A percentile compares a stretch with the other conserved stretches of the same genome.
Conservation (phyloP, 1,139 yeast genomes). For the Zygotorulaspora mrakii region DNA sequence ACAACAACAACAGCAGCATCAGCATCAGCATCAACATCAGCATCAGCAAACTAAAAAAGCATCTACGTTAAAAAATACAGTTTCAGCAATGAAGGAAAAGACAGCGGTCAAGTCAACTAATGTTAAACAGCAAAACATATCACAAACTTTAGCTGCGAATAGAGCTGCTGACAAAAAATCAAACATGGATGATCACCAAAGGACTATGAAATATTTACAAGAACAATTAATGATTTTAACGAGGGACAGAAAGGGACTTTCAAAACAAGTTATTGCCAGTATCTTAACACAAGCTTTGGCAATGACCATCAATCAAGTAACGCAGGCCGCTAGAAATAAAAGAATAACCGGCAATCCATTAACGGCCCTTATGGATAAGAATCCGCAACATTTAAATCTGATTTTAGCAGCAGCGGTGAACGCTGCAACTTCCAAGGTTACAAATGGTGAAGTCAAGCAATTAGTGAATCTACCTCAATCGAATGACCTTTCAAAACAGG, state of each 20-base stretch:
- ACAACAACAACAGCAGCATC: conserved; percentile 45
- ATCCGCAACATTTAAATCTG: conserved; percentile 81
- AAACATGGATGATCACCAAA: conserved; percentile 31
- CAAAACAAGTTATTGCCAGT: conserved; percentile 70
- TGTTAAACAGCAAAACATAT: conserved; percentile 33
- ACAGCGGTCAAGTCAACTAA: conserved; percentile 14
- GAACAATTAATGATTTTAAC: conserved; percentile 67
- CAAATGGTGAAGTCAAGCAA: conserved; percentile 43
- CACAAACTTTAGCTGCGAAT: conserved; percentile 38
- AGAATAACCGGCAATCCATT: conserved; percentile 80
- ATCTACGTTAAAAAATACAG: conserved; percentile 30
- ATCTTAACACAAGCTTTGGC: conserved; percentile 89
- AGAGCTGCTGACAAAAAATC: conserved; percentile 29
- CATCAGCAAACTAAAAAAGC: too few species aligned
- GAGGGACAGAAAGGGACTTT: conserved; percentile 64
- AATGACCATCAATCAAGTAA: conserved; percentile 85
- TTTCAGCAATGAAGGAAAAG: conserved; percentile 12
- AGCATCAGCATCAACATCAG: conserved; percentile 38
- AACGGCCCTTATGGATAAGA: conserved; percentile 75
- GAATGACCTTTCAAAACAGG: conserved; percentile 13
- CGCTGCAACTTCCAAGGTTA: conserved; percentile 66
- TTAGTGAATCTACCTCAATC: conserved; percentile 36
- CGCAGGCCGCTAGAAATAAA: conserved; percentile 79
- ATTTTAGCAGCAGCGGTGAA: conserved; percentile 80
- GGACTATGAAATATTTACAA: conserved; percentile 54